Percentiles rank a stretch among this genome's conserved stretches.
Evolutionary conservation across 2,329 filamentous ascomycete genomes (phyloP).

Genomic region (Acrodontium crateriforme): DNA sequence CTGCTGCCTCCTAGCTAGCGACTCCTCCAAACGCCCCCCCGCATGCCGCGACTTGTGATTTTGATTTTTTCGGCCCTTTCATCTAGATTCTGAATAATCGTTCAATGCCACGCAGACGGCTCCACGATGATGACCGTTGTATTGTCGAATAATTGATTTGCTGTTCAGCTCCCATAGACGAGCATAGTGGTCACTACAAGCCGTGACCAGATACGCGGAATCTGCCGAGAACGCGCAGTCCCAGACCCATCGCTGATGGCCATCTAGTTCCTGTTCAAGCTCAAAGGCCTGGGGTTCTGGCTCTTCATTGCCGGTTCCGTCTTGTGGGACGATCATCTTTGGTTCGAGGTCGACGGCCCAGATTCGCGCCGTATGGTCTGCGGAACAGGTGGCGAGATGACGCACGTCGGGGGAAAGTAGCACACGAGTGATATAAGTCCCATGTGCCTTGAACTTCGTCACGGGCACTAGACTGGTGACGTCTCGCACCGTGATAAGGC

Average conservation of each 20-base stretch:
- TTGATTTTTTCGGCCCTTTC: too few relatives aligned
- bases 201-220: slow-evolving; percentile 82
- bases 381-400: slow-evolving; percentile 84
- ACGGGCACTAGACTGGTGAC: slow-evolving; percentile 74
- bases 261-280: slow-evolving; percentile 73
- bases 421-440: slow-evolving; percentile 83
- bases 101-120: slow-evolving; percentile 88
- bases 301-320: slow-evolving; percentile 13
- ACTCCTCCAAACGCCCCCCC: too few relatives aligned
- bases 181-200: slow-evolving; percentile 87
- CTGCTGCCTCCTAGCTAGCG: too few relatives aligned
- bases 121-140: slow-evolving; percentile 85
- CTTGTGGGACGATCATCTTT: slow-evolving; percentile 2
- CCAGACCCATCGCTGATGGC: slow-evolving; percentile 95
- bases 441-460: slow-evolving; percentile 80
- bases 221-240: slow-evolving; percentile 92
- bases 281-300: slow-evolving; percentile 48
- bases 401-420: slow-evolving; percentile 87
- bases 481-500: slow-evolving; percentile 71
- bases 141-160: slow-evolving; percentile 84
- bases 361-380: slow-evolving; percentile 89
- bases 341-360: slow-evolving; percentile 70
- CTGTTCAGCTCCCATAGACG: slow-evolving; percentile 78
- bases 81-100: slow-evolving; percentile 36
- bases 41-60: too few relatives aligned